Base-by-base conservation (phyloP, 2,329 filamentous ascomycete species). In the Sporothrix curviconia region DNA sequence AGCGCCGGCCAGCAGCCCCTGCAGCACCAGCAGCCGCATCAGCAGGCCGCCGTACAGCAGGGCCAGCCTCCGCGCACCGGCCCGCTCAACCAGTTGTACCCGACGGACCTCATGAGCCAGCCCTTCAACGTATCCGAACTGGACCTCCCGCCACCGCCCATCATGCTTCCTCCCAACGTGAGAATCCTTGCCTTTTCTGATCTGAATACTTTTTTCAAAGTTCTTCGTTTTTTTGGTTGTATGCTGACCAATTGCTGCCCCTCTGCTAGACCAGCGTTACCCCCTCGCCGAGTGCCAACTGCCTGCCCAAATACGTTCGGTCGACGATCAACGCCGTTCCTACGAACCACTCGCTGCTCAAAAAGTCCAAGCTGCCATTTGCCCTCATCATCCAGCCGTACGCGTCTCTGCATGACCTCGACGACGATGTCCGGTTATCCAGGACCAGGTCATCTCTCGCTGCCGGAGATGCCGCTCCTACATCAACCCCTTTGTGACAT, bases 311-410 rank as follows among this genome's bases (percentile, higher is more conserved):
- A 78, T 99, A 95, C 71, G 86, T 97, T 63, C 89, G 94, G 65
- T 97, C 94, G 19, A 97, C 94, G 6, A 76, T 99, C 63, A 97
- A 97, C 71, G 90, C 90, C 25, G 86, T 96, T 43, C 94, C 94
- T 3, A 95, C 91, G 22, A 96, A 90, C 59, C 84, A 95, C 72
- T 94, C 89, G 19, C 80, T 97, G 25, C 81, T 99, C 60, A 99
- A 97, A 77, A 97, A 97, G 77, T 96, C 92, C 57, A 94, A 92
- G 72, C 80, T 99, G 59, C 94, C 94, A 0, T 95, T 97, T 69
- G 92, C 92, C 40, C 85, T 99, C 37, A 86, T 97, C 62, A 96
- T 99, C 64, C 92, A 97, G 73, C 94, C 94, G 14, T 99, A 97
- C 68, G 90, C 86, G 39, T 85, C 92, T 25, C 84, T 99, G 30